Evolutionary conservation across 257 asterid genomes (phyloP).

Genomic region (Solanum lycopersicoides): DNA sequence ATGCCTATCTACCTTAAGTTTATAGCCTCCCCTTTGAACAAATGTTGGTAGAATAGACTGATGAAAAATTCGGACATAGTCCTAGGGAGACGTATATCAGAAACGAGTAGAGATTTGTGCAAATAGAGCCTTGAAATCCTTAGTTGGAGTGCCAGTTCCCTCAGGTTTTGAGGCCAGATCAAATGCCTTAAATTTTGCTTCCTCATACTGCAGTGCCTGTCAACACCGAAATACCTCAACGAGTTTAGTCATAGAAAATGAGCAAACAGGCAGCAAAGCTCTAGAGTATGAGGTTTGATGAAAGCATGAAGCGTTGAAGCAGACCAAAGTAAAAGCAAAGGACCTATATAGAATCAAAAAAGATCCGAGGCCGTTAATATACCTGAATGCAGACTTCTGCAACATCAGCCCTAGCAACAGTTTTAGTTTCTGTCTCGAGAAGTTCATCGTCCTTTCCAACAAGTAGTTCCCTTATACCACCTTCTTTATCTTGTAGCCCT

Average conservation of each 20-base stretch:
- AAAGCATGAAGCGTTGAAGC: neutral
- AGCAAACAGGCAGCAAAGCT: neutral
- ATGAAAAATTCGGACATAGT: neutral
- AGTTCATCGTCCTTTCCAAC: constrained; percentile 91
- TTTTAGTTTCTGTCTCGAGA: constrained; percentile 67
- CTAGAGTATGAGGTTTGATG: neutral
- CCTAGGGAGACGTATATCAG: constrained; percentile 17
- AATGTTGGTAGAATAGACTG: neutral
- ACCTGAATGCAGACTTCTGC: constrained; percentile 96
- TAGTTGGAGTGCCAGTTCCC: constrained; percentile 72
- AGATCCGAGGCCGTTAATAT: neutral
- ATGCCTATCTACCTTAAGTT: neutral
- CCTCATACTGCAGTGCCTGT: constrained; percentile 81
- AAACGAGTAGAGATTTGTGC: constrained; percentile 55
- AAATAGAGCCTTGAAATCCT: constrained; percentile 81
- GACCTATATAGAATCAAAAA: neutral
- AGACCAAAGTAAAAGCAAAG: neutral
- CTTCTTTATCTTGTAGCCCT: constrained; percentile 90
- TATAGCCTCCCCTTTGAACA: neutral
- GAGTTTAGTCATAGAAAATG: neutral
- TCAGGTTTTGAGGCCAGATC: constrained; percentile 90
- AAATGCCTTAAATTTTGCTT: constrained; percentile 70
- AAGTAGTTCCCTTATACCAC: constrained; percentile 71
- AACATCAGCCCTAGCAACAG: constrained; percentile 76
- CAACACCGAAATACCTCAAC: neutral